Evolutionary conservation across 208 protist genomes (phyloP), one percentile per base, ranked within the genome.

Genomic region (Balamuthia mandrillaris): DNA sequence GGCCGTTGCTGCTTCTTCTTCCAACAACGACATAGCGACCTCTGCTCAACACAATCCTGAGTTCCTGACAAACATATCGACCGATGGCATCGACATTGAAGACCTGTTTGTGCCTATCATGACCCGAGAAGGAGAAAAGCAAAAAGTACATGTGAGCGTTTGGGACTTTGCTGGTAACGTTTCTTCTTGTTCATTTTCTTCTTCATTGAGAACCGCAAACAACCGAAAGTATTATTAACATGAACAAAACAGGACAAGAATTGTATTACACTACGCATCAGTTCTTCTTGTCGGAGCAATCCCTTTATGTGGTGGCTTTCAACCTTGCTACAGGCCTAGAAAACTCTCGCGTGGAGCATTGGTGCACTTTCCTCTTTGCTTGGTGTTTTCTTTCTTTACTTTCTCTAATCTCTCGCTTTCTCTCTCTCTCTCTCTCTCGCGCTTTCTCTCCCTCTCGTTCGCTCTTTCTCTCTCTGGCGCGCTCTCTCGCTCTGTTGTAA

Each of bases 211-310:
- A n/a, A n/a, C n/a, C n/a, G n/a, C n/a, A n/a, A n/a, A n/a, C n/a
- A n/a, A n/a, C n/a, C n/a, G n/a, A n/a, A n/a, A 56, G 49, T 56
- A 21, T n/a, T n/a, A n/a, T n/a, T n/a, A n/a, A n/a, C n/a, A n/a
- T n/a, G n/a, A n/a, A 29, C 24, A 5, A 7, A 44, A 7, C 56
- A 74, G 61, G 61, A 0, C 54, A 66, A 33, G 85, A 86, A n/a
- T 65, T 87, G 44, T 91, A 91, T n/a, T 81, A 87, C 27, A 82
- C 82, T n/a, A 88, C 88, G 0, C 88, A 91, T 49, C 61, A 87
- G 37, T 91, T 91, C 78, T 91, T 88, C 75, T 37, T 91, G 18
- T 88, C 85, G n/a, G 81, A 87, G 29, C 42, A 74, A n/a, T 84
- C 88, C 12, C 79, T 91, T 2, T 88, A 88, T 56, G 51, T 91